A percentile compares a stretch with the other conserved stretches of the same genome.
phyloP scores from a whole-genome alignment of 208 protist genomes.

The Trypanosoma caninum region DNA sequence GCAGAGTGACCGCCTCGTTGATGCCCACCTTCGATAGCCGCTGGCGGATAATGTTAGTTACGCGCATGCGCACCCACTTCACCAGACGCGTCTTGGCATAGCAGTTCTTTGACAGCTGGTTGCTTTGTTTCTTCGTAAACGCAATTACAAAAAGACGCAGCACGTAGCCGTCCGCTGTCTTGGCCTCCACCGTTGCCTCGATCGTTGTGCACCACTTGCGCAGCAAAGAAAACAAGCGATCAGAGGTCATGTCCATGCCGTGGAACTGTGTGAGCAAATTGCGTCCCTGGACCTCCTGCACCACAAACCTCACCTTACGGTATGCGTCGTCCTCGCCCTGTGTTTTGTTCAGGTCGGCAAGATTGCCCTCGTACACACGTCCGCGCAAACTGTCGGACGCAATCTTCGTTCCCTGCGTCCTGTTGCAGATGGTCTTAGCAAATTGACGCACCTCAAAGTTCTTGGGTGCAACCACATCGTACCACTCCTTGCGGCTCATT shows the following conservation, averaged over 20 bases:
- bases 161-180: conserved; percentile 97
- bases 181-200: conserved; percentile 94
- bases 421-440: conserved; percentile 98
- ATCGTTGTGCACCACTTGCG: conserved; percentile 99
- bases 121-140: conserved; percentile 95
- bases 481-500: conserved; percentile 99
- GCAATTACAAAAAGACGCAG: conserved; percentile 97
- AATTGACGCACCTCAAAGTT: conserved; percentile 95
- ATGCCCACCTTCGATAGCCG: conserved; percentile 88
- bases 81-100: conserved; percentile 97
- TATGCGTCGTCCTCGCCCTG: conserved; percentile 72
- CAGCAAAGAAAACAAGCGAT: conserved; percentile 97
- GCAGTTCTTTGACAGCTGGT: conserved; percentile 96
- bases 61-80: conserved; percentile 93
- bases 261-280: conserved; percentile 98
- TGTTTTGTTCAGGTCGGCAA: conserved; percentile 96
- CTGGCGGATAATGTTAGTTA: conserved; percentile 94
- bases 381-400: conserved; percentile 95
- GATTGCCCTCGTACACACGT: conserved; percentile 97
- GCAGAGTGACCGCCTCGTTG: conserved; percentile 93
- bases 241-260: conserved; percentile 98
- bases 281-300: conserved; percentile 96
- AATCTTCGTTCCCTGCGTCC: conserved; percentile 94
- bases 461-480: conserved; percentile 96
- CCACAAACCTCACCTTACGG: conserved; percentile 97